Percentiles rank a stretch among this genome's conserved stretches.
These are phyloP conservation scores for Kodamaea neixiangensis DNA, from an alignment of 805 yeast species.

Conservation along the genomic window DNA sequence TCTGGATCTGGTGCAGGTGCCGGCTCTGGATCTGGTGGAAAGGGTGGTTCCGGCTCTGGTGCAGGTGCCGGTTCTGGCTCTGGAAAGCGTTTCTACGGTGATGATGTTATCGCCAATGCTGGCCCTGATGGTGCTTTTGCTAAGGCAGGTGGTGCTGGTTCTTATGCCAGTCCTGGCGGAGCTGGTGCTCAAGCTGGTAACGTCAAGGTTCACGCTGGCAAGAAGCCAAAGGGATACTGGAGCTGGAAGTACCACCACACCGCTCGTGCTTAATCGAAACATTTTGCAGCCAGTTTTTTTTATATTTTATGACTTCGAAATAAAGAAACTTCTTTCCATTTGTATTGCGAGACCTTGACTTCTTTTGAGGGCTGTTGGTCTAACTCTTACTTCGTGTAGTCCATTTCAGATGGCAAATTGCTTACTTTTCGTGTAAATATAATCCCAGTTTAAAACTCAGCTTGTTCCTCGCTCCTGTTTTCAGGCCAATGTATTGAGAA, in stretches of 20 bases:
- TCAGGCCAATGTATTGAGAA: too few relatives aligned
- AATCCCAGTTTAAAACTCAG: too few relatives aligned
- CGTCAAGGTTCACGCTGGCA: not conserved
- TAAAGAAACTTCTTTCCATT: too few relatives aligned
- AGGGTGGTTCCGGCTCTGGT: not conserved
- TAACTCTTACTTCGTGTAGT: too few relatives aligned
- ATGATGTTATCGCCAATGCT: not conserved
- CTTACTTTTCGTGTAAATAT: too few relatives aligned
- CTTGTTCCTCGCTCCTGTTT: too few relatives aligned
- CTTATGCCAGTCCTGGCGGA: not conserved
- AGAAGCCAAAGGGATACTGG: not conserved
- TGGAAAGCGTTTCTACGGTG: not conserved
- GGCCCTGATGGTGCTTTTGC: not conserved
- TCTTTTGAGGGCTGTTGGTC: too few relatives aligned
- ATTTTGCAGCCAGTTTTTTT: not conserved
- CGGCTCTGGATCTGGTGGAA: not conserved
- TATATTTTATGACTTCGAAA: not conserved
- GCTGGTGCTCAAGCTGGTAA: not conserved
- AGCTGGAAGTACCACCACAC: not conserved
- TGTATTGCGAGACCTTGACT: too few relatives aligned
- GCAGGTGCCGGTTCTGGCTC: not conserved
- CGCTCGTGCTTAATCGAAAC: not conserved
- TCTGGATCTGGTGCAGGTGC: not conserved
- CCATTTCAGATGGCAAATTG: too few relatives aligned
- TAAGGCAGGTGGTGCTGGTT: not conserved